Evolutionary conservation across 2,329 filamentous ascomycete species (phyloP).

Genomic region (Ophiocordyceps camponoti-saundersi): DNA sequence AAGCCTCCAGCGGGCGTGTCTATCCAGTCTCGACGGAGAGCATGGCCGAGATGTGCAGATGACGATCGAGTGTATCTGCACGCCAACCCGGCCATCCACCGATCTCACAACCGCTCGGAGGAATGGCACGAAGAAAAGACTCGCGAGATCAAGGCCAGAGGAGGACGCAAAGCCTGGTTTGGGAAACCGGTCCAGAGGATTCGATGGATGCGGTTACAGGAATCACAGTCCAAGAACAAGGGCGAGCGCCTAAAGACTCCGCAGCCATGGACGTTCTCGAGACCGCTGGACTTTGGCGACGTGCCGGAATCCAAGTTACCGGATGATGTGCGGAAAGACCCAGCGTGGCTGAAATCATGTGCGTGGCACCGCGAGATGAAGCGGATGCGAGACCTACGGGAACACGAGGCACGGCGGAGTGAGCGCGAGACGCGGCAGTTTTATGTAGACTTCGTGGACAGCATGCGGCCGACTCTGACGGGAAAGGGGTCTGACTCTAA

Average conservation of each 20-base stretch:
- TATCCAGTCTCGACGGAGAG: slow-evolving; percentile 1
- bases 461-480: background rate
- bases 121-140: slow-evolving; percentile 30
- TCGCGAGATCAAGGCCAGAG: slow-evolving; percentile 29
- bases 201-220: slow-evolving; percentile 10
- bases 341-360: slow-evolving; percentile 25
- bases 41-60: slow-evolving; percentile 2
- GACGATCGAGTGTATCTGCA: slow-evolving; percentile 21
- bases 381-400: background rate
- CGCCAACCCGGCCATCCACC: slow-evolving; percentile 34
- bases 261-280: slow-evolving; percentile 11
- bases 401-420: slow-evolving; percentile 4
- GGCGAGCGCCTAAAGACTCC: slow-evolving; percentile 7
- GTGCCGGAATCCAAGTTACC: slow-evolving; percentile 23
- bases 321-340: slow-evolving; percentile 23
- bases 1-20: slow-evolving; percentile 9
- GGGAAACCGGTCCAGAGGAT: slow-evolving; percentile 25
- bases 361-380: slow-evolving; percentile 16
- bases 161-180: slow-evolving; percentile 31
- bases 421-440: slow-evolving; percentile 8
- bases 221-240: slow-evolving; percentile 1
- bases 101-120: slow-evolving; percentile 22
- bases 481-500: background rate
- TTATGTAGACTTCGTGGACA: slow-evolving; percentile 4
- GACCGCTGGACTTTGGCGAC: slow-evolving; percentile 18